These are phyloP conservation scores for Penicillium robsamsonii DNA, from an alignment of 495 filamentous ascomycete genomes.

Conservation along the genomic window DNA sequence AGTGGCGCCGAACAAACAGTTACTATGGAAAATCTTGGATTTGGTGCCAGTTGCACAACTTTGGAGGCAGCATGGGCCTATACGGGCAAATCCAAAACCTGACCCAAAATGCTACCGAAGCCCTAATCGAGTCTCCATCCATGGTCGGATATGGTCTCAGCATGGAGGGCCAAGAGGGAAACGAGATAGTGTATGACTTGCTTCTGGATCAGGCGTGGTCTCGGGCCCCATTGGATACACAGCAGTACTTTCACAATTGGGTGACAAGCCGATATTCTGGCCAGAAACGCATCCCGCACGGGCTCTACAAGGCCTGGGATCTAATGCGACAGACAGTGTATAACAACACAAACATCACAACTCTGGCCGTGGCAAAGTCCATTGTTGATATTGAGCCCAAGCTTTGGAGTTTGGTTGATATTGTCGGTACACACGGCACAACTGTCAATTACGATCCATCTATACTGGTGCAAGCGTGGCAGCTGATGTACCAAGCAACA, in stretches of 20 bases:
- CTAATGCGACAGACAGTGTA: conserved; percentile 46
- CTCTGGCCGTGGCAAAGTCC: conserved; percentile 45
- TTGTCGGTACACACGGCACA: conserved; percentile 42
- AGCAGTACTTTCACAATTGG: conserved; percentile 49
- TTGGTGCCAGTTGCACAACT: conserved; percentile 51
- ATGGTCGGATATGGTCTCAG: conserved; percentile 49
- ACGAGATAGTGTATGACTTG: conserved; percentile 53
- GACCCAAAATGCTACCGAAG: conserved; percentile 46
- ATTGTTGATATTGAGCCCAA: conserved; percentile 47
- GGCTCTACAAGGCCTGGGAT: conserved; percentile 49
- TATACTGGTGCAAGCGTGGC: conserved; percentile 41
- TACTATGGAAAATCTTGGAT: conserved; percentile 57
- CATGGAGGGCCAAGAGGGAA: conserved; percentile 55
- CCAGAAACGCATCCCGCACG: conserved; percentile 29
- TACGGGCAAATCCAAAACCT: conserved; percentile 53
- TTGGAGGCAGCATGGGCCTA: conserved; percentile 51
- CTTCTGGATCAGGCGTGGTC: conserved; percentile 53
- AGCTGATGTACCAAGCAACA: conserved; percentile 39
- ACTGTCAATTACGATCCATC: conserved; percentile 44
- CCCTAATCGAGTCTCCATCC: conserved; percentile 34
- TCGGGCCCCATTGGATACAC: conserved; percentile 40
- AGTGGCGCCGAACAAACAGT: conserved; percentile 51
- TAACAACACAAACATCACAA: conserved; percentile 50
- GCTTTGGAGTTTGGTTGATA: conserved; percentile 35
- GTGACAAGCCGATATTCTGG: conserved; percentile 44